Evolutionary conservation across 257 asterid species (phyloP), one percentile per base, ranked within the genome.

Genomic region (Solanum bukasovii): DNA sequence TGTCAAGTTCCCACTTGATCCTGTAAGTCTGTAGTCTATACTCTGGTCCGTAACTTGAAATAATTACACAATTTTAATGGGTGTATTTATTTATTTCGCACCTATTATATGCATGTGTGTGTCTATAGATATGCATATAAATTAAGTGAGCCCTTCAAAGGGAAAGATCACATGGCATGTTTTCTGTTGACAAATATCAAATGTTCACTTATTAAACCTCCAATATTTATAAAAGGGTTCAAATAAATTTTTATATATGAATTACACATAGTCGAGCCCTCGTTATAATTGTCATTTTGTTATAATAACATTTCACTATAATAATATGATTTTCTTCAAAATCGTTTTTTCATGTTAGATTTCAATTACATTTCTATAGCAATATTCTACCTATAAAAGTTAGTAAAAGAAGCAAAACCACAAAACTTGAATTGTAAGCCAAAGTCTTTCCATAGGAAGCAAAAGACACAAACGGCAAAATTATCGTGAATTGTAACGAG

Each of bases 121-220:
- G 4, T 42, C 29, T 75, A 38, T 38, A 10, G 21, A 38, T 77
- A n/a, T 77, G 12, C 35, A 13, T n/a, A 79, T 79, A 79, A 79
- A 79, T 77, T 77, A 56, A 31, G 59, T 29, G 3, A 77, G 16
- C 84, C 84, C 84, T 77, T 77, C 83, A 84, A 89, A 91, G 90
- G 92, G 91, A 34, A 72, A 91, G 16, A 85, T 88, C 98, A 95
- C 97, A 93, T 94, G 98, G 90, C 74, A 88, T 94, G 98, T 92
- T 90, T 25, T 87, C 87, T 83, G 72, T 34, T 25, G 42, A 52
- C 56, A 44, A 75, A 34, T 61, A 90, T 87, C 93, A 70, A 56
- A 7, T 56, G 12, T 56, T 56, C 65, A 56, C n/a, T 56, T 6
- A 56, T 56, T 56, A 56, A 56, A 56, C 65, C n/a, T 56, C 65